These are phyloP conservation scores for Termitomyces bulborhizus DNA, from an alignment of 768 basidiomycete species.

Conservation along the genomic window DNA sequence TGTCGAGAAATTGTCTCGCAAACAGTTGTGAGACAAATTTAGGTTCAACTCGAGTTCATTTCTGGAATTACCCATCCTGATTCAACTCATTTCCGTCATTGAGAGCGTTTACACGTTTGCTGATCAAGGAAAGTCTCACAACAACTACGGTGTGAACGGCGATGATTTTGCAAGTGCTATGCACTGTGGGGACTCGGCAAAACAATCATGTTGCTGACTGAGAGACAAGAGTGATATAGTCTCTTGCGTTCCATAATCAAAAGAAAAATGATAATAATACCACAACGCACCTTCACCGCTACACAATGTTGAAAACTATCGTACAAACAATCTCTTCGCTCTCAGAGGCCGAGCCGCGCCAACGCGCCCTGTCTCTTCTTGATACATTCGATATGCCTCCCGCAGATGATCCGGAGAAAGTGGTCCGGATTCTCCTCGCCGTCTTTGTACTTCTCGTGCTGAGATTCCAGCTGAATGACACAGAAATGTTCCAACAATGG, in stretches of 20 bases:
- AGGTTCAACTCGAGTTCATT: too few relatives aligned
- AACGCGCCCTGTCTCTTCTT: constrained; percentile 73
- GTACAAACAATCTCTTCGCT: constrained; percentile 69
- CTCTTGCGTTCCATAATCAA: background rate
- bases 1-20: too few relatives aligned
- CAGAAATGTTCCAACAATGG: background rate
- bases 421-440: constrained; percentile 70
- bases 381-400: constrained; percentile 82
- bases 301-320: constrained; percentile 25
- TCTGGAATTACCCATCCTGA: too few relatives aligned
- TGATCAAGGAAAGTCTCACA: too few relatives aligned
- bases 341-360: constrained; percentile 69
- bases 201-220: background rate
- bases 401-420: constrained; percentile 85
- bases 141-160: too few relatives aligned
- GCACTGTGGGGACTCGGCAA: background rate
- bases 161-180: too few relatives aligned
- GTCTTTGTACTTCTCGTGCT: constrained; percentile 75
- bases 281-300: background rate
- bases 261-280: too few relatives aligned
- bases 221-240: background rate
- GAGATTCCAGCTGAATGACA: background rate
- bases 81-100: too few relatives aligned
- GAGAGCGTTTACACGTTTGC: too few relatives aligned
- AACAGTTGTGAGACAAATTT: too few relatives aligned